A percentile compares a stretch with the other conserved stretches of the same genome.
Evolutionary conservation across 106 monocot species (phyloP).

Genomic region (Triglochin maritima): DNA sequence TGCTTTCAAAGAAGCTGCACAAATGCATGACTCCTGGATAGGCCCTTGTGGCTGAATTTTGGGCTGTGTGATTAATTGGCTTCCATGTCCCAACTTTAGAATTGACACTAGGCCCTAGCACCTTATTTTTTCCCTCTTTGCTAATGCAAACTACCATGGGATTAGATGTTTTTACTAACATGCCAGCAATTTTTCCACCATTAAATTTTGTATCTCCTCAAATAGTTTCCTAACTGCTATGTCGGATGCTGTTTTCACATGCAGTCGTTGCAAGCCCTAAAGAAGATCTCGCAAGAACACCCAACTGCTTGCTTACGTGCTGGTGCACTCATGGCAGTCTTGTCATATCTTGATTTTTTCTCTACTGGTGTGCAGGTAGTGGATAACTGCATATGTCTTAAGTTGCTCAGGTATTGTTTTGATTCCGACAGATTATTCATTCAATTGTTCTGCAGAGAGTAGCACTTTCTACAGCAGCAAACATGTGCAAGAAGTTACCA

Average conservation of each 20-base stretch:
- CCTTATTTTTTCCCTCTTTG: too few species aligned
- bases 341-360: constrained; percentile 97
- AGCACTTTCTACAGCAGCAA: constrained; percentile 93
- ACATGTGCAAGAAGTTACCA: constrained; percentile 96
- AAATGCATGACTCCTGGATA: too few species aligned
- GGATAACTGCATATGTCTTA: neutral
- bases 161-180: too few species aligned
- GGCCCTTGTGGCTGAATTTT: too few species aligned
- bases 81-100: too few species aligned
- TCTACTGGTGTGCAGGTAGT: constrained; percentile 93
- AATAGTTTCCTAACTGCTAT: neutral
- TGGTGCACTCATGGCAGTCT: constrained; percentile 96
- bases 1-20: too few species aligned
- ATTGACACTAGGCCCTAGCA: too few species aligned
- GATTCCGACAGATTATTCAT: neutral
- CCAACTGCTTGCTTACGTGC: constrained; percentile 95
- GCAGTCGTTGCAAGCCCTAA: constrained; percentile 98
- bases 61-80: too few species aligned
- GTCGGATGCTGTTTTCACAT: neutral
- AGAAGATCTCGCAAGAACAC: constrained; percentile 95
- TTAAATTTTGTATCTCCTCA: neutral
- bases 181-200: too few species aligned
- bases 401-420: neutral
- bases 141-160: too few species aligned
- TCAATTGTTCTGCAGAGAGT: constrained; percentile 52